Base-by-base conservation (phyloP, 768 basidiomycete genomes). In the Panellus pusillus region DNA sequence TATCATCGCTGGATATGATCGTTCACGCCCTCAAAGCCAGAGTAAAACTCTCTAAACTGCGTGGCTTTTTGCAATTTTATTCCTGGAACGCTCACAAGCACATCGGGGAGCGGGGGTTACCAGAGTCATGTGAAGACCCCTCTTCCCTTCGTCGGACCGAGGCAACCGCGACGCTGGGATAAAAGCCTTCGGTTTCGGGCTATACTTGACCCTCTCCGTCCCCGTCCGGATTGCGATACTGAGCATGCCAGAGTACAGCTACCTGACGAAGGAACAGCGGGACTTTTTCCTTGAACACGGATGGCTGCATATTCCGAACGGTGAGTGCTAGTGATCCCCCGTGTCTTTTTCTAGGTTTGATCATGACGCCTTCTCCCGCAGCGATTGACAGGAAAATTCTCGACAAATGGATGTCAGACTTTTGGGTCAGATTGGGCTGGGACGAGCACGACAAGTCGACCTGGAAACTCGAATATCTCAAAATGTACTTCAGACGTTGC, bases 401-500 rank as follows among this genome's bases (percentile, higher is more conserved):
- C 53, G 47, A 54, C 47, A 44, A 54, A 54, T 54, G 53, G 53
- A 54, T 54, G 46, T 54, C 53, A 40, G 47, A 54, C 47, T 48
- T 54, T 44, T 54, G 53, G 53, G 53, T 54, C 47, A 47, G 53
- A 54, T 14, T 54, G 47, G 53, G 53, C 53, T 54, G 53, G 53
- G 53, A 54, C 42, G 47, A 54, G 29, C 41, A 48, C 27, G 53
- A 54, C 47, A 54, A 54, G 53, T 48, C 47, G 47, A 54, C 53
- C 36, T 54, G 53, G 47, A 54, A 54, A 48, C 24, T 54, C 47
- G 53, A 54, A 36, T 54, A 54, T 48, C 37, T 54, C 40, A 54
- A 54, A 46, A 54, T 54, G 52, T 54, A 48, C 43, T 45, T 47
- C 46, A 47, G 45, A 46, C 38, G n/a, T 53, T 47, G 38, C 24